phyloP scores from a whole-genome alignment of 805 yeast species.

The Nematodospora valgi region DNA sequence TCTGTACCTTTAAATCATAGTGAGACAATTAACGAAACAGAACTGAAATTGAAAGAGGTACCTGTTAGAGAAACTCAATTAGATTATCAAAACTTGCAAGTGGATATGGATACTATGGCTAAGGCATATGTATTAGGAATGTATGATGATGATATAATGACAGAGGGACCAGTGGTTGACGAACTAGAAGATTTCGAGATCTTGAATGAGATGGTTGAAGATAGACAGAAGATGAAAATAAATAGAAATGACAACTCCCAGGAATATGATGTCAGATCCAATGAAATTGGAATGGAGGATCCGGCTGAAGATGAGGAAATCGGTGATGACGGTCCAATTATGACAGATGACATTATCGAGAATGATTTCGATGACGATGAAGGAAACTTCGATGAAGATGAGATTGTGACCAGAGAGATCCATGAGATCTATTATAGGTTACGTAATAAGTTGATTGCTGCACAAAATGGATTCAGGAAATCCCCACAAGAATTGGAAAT shows the following conservation, averaged over 20 bases:
- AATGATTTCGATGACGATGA: slow-evolving; percentile 37
- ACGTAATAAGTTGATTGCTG: slow-evolving; percentile 47
- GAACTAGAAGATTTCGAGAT: slow-evolving; percentile 51
- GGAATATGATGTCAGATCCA: slow-evolving; percentile 9
- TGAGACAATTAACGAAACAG: slow-evolving; percentile 1
- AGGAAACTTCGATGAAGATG: slow-evolving; percentile 25
- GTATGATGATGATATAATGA: slow-evolving; percentile 57
- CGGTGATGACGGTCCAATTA: slow-evolving; percentile 30
- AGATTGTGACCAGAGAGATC: slow-evolving; percentile 46
- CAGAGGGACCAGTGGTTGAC: slow-evolving; percentile 55
- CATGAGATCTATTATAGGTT: slow-evolving; percentile 54
- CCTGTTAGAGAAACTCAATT: slow-evolving; percentile 22
- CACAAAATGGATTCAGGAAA: slow-evolving; percentile 41
- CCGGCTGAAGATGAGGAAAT: slow-evolving; percentile 31
- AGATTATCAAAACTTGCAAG: slow-evolving; percentile 41
- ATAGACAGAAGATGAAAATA: slow-evolving; percentile 7
- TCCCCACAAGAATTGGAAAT: slow-evolving; percentile 50
- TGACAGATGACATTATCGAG: slow-evolving; percentile 27
- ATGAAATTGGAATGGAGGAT: slow-evolving; percentile 22
- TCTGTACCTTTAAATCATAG: neutral
- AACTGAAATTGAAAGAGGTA: slow-evolving; percentile 2
- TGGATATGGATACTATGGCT: slow-evolving; percentile 55
- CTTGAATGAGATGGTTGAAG: slow-evolving; percentile 47
- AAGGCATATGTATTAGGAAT: slow-evolving; percentile 57
- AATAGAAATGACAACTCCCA: slow-evolving; percentile 1